Evolutionary conservation across 768 basidiomycete species (phyloP), one percentile per base, ranked within the genome.

Genomic region (Kwoniella heveanensis): DNA sequence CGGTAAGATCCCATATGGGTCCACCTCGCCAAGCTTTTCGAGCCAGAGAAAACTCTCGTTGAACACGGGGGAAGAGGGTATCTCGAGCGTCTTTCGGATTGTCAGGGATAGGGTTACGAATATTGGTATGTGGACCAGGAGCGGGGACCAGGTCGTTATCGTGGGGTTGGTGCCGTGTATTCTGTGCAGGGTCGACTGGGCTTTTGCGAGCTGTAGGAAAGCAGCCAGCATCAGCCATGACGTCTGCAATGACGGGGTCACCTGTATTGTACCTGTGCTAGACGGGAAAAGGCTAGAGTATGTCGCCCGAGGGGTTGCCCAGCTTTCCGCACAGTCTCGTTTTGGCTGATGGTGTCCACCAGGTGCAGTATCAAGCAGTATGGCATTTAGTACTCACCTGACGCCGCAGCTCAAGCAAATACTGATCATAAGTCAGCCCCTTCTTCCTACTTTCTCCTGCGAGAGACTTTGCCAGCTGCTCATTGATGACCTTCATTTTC

Each of bases 81-180:
- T 54, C n/a, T 74, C 73, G 55, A 77, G 64, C 6, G 78, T 74
- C 55, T 78, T 72, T 26, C 81, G 73, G 39, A 82, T 74, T 3
- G 76, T 70, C 30, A 80, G 53, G 0, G 78, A 77, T 15, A 74
- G 59, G 15, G 70, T 64, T 65, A 82, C 65, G 57, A 82, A 75
- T 46, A 82, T 63, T 12, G 81, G 80, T 25, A 81, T 67, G 66
- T 81, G 79, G 32, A 80, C 56, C 10, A 77, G 58, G 1, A 80
- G 71, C 0, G 81, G 81, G 10, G 73, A 39, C 37, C 77, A 54
- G 10, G 77, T 56, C 6, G 80, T 81, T 0, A 72, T 57, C 4
- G 73, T 57, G 0, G 81, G 79, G n/a, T 78, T 75, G 48, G 79
- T 80, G 2, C 60, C 44, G 69, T 78, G 59, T 51, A 68, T 21